phyloP scores from a whole-genome alignment of 495 filamentous ascomycete species.

The Daldinia childiae region DNA sequence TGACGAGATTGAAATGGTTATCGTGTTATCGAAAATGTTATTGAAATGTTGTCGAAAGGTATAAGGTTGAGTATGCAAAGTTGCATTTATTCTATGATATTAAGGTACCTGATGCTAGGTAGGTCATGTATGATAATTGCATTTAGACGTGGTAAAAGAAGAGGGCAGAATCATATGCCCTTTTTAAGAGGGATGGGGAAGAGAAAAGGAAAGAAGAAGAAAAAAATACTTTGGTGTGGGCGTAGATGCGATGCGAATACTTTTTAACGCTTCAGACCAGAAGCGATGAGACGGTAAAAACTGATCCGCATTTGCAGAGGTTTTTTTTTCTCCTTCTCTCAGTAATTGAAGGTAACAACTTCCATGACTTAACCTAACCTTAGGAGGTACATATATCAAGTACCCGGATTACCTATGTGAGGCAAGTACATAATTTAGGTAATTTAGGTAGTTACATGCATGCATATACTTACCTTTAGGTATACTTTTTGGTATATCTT shows the following conservation, averaged over 20 bases:
- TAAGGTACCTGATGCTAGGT: background rate
- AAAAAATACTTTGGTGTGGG: background rate
- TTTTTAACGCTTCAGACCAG: background rate
- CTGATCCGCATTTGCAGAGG: background rate
- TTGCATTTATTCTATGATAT: constrained; percentile 4
- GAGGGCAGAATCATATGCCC: background rate
- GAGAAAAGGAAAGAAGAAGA: background rate
- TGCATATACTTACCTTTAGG: background rate
- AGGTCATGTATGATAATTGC: background rate
- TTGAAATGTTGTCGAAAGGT: background rate
- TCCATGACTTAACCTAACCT: too few species aligned
- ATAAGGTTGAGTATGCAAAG: constrained; percentile 27
- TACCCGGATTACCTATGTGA: background rate
- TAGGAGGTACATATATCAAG: background rate
- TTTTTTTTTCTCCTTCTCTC: background rate
- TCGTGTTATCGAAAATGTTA: constrained; percentile 13
- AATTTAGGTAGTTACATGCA: too few species aligned
- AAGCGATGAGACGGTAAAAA: constrained; percentile 2
- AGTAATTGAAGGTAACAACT: background rate
- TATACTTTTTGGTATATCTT: background rate
- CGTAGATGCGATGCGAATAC: background rate
- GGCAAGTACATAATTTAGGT: background rate
- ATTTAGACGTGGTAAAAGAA: constrained; percentile 4
- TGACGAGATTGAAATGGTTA: constrained; percentile 27
- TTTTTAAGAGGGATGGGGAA: background rate